Base-by-base conservation (phyloP, 164 flowering plant genomes). In the Hamamelis virginiana region DNA sequence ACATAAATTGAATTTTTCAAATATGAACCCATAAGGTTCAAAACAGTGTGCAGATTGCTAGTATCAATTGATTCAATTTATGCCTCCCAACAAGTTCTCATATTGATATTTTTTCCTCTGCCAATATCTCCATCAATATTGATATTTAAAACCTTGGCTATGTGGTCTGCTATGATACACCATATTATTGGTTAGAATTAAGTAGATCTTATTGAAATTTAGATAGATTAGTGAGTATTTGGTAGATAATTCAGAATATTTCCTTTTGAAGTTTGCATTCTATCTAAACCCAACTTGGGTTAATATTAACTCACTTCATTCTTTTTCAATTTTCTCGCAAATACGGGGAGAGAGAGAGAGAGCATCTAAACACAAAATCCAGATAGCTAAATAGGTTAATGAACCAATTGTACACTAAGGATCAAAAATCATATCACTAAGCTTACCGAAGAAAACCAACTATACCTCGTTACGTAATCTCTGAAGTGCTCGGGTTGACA, bases 401-500 rank as follows among this genome's bases (percentile, higher is more conserved):
- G 44, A 21, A 53, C 26, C 23, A 50, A 46, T 18, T 22, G 16
- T 19, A 61, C 19, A 15, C 12, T 43, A 14, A 16, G 21, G 13
- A 22, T n/a, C 33, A 14, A 26, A 9, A 50, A 66, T 27, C 4
- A 15, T 26, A 14, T 6, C 25, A 26, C n/a, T 12, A 2, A 69
- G 46, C 50, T 50, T 19, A 18, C 15, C 12, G 3, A 19, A 62
- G 28, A 47, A 21, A 55, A 26, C 28, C n/a, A 23, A 47, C 12
- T 4, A 48, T 78, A 91, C 99, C 99, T 95, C 94, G 78, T 95
- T 95, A 10, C 99, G 89, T 66, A 92, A 74, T 81, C 67, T 89
- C 79, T 95, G 99, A 65, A 95, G 91, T 53, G 83, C 85, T 78
- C 97, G 82, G 43, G 96, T 92, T 28, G 97, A 91, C 78, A 95